phyloP scores from a whole-genome alignment of 2,329 filamentous ascomycete species.

The Phialophora expanda region DNA sequence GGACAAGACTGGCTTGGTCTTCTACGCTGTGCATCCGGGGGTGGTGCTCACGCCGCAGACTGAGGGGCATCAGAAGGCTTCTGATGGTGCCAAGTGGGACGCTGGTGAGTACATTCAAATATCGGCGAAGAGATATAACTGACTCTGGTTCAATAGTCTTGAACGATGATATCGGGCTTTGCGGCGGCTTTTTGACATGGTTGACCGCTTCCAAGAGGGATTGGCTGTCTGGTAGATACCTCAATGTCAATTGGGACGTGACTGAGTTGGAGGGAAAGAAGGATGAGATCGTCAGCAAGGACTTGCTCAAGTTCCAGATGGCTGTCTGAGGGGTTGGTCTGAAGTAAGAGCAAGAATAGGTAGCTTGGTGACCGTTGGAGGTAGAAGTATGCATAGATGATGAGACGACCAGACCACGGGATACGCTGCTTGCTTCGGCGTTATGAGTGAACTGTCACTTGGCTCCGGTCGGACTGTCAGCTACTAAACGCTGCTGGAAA shows the following conservation, averaged over 20 bases:
- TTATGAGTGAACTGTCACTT: not conserved
- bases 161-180: conserved; percentile 18
- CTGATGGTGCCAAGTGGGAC: conserved; percentile 16
- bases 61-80: not conserved
- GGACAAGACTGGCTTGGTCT: conserved; percentile 48
- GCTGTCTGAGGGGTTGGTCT: conserved; percentile 4
- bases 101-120: conserved; percentile 2
- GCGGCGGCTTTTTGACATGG: conserved; percentile 45
- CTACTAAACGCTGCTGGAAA: no score
- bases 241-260: conserved; percentile 57
- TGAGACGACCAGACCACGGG: no score
- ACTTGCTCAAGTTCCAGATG: conserved; percentile 34
- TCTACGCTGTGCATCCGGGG: conserved; percentile 50
- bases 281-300: conserved; percentile 48
- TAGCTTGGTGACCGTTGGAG: no score
- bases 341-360: no score
- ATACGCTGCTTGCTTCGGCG: not conserved
- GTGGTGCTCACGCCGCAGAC: conserved; percentile 45
- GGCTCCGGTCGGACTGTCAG: not conserved
- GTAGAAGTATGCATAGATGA: no score
- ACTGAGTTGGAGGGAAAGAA: conserved; percentile 50
- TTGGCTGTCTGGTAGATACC: conserved; percentile 55
- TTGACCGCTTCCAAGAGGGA: conserved; percentile 50
- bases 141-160: conserved; percentile 3
- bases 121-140: not conserved